Evolutionary conservation across 2,329 filamentous ascomycete genomes (phyloP).

Genomic region (Helicocarpus griseus): DNA sequence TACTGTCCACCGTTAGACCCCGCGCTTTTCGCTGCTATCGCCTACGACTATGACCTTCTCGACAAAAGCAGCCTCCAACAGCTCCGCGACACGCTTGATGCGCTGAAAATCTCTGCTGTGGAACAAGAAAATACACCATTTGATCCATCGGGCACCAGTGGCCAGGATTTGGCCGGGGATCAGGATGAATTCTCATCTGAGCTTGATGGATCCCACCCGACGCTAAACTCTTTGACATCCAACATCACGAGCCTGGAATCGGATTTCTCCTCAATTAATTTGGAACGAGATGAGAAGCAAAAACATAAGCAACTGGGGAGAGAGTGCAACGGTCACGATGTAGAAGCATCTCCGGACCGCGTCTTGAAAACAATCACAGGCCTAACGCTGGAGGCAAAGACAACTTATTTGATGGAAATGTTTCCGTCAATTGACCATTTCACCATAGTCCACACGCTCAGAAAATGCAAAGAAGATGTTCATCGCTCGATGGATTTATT

Average conservation of each 20-base stretch:
- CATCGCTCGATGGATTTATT: slow-evolving; percentile 67
- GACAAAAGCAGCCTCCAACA: slow-evolving; percentile 41
- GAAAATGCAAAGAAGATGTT: slow-evolving; percentile 57
- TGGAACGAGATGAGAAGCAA: slow-evolving; percentile 16
- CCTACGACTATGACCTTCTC: slow-evolving; percentile 60
- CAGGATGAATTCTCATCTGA: slow-evolving; percentile 18
- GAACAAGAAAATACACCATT: slow-evolving; percentile 59
- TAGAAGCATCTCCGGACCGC: neutral
- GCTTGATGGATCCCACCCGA: slow-evolving; percentile 21
- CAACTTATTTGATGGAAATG: slow-evolving; percentile 54
- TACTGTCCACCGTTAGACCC: slow-evolving; percentile 70
- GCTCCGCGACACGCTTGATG: slow-evolving; percentile 53
- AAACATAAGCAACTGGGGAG: neutral
- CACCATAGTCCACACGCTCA: slow-evolving; percentile 57
- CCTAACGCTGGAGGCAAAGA: slow-evolving; percentile 47
- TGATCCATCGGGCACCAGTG: slow-evolving; percentile 63
- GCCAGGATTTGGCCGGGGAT: slow-evolving; percentile 18
- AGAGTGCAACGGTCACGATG: neutral
- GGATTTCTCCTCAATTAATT: slow-evolving; percentile 30
- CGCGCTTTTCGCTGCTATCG: slow-evolving; percentile 65
- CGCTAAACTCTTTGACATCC: slow-evolving; percentile 37
- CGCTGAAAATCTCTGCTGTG: slow-evolving; percentile 59
- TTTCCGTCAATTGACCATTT: slow-evolving; percentile 60
- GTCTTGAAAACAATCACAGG: slow-evolving; percentile 13
- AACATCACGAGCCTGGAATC: slow-evolving; percentile 42